These are phyloP conservation scores for Syncephalastrum monosporum DNA, from an alignment of 371 early-diverging fungal species.

Conservation along the genomic window DNA sequence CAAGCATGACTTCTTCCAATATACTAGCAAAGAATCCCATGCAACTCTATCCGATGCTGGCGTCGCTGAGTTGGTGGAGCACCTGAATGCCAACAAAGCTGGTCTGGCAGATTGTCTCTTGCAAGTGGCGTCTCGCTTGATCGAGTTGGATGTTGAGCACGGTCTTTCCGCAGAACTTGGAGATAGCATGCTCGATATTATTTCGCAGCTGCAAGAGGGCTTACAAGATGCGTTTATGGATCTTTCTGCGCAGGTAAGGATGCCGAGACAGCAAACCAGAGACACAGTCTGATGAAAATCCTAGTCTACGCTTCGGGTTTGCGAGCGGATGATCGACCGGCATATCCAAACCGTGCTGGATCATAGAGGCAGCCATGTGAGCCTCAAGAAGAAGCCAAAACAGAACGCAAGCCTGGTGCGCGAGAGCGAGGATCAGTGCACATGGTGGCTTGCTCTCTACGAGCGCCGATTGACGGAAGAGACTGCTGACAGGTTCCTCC, in stretches of 20 bases:
- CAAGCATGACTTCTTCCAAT: no score
- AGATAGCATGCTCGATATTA: slow-evolving; percentile 10
- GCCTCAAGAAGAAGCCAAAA: background rate
- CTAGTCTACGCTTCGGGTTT: slow-evolving; percentile 19
- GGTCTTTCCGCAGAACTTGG: slow-evolving; percentile 1
- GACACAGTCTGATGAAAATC: slow-evolving; percentile 1
- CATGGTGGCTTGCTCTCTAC: no score
- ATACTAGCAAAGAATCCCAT: no score
- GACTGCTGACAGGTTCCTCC: background rate
- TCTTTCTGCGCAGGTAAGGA: background rate
- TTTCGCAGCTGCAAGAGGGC: slow-evolving; percentile 8
- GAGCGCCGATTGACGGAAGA: no score
- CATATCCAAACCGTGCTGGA: slow-evolving; percentile 16
- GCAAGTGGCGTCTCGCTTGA: slow-evolving; percentile 13
- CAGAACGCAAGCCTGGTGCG: background rate
- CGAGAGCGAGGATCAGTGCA: background rate
- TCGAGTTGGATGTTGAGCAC: slow-evolving; percentile 12
- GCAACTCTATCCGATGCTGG: background rate
- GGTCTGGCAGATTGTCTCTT: slow-evolving; percentile 42
- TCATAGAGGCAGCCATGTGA: no score
- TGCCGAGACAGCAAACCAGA: no score
- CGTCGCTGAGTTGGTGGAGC: slow-evolving; percentile 26
- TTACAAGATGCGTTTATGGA: slow-evolving; percentile 2
- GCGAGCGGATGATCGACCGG: slow-evolving; percentile 33
- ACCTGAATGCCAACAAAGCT: slow-evolving; percentile 39